A percentile compares a stretch with the other conserved stretches of the same genome.
phyloP scores from a whole-genome alignment of 2,329 filamentous ascomycete species.

The Fusarium palustre region DNA sequence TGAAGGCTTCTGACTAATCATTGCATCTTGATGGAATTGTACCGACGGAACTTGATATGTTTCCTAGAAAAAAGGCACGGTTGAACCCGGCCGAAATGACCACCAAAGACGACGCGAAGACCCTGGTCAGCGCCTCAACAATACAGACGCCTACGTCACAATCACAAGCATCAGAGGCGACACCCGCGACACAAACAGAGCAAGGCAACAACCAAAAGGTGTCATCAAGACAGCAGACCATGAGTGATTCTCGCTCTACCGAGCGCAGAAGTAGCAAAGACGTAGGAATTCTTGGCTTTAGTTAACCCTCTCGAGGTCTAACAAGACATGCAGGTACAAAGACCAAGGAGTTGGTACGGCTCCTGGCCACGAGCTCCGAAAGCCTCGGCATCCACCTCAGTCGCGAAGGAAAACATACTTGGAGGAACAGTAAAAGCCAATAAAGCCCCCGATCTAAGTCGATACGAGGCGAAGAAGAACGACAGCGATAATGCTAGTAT shows the following conservation, averaged over 20 bases:
- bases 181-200: constrained; percentile 37
- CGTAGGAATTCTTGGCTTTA: constrained; percentile 12
- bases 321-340: constrained; percentile 57
- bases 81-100: constrained; percentile 46
- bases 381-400: constrained; percentile 68
- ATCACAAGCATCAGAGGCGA: constrained; percentile 41
- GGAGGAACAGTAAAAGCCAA: constrained; percentile 64
- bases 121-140: constrained; percentile 30
- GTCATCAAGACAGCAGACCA: constrained; percentile 32
- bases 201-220: constrained; percentile 31
- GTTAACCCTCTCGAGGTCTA: background rate
- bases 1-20: constrained; percentile 9
- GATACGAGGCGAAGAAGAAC: constrained; percentile 60
- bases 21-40: constrained; percentile 17
- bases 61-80: constrained; percentile 52
- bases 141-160: constrained; percentile 46
- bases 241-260: constrained; percentile 14
- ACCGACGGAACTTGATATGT: constrained; percentile 41
- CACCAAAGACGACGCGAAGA: constrained; percentile 24
- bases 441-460: constrained; percentile 62
- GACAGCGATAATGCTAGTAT: constrained; percentile 50
- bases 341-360: constrained; percentile 71
- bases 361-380: constrained; percentile 69
- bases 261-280: constrained; percentile 29
- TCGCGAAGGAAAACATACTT: constrained; percentile 71